A percentile compares a stretch with the other conserved stretches of the same genome.
phyloP scores from a whole-genome alignment of 2,329 filamentous ascomycete species.

The Rhynchosporium graminicola region DNA sequence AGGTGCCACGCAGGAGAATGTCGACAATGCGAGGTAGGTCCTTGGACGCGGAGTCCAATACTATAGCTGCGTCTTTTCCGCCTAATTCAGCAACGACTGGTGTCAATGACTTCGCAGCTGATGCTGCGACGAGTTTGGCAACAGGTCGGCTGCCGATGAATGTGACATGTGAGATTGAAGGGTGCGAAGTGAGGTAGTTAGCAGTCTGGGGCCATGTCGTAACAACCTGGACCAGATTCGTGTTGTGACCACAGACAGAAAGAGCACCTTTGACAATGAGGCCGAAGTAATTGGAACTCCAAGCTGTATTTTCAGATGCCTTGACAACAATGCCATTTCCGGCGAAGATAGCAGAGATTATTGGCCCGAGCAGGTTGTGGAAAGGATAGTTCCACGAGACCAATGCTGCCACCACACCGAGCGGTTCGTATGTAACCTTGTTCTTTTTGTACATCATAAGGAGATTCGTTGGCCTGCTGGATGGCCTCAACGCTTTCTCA shows the following conservation, averaged over 20 bases:
- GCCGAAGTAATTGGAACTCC: constrained; percentile 83
- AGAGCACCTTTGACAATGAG: constrained; percentile 78
- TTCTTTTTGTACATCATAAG: constrained; percentile 97
- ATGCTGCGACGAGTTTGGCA: constrained; percentile 83
- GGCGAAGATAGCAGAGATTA: constrained; percentile 87
- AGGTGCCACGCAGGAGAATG: constrained; percentile 86
- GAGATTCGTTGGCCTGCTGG: constrained; percentile 79
- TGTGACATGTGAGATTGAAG: constrained; percentile 81
- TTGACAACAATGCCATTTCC: constrained; percentile 94
- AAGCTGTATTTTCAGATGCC: constrained; percentile 92
- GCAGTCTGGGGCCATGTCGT: constrained; percentile 88
- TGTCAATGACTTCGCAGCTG: constrained; percentile 81
- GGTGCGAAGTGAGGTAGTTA: constrained; percentile 79
- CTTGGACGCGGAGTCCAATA: constrained; percentile 70
- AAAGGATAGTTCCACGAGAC: constrained; percentile 98
- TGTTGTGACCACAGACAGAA: constrained; percentile 77
- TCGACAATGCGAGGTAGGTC: constrained; percentile 74
- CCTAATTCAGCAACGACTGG: constrained; percentile 90
- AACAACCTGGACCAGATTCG: constrained; percentile 79
- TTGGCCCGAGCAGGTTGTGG: constrained; percentile 89
- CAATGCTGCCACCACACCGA: constrained; percentile 88
- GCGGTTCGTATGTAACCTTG: constrained; percentile 83
- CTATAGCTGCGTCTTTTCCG: constrained; percentile 88
- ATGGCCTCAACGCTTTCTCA: constrained; percentile 73
- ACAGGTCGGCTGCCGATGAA: constrained; percentile 92